These are phyloP conservation scores for Diaporthe eres DNA, from an alignment of 2,329 filamentous ascomycete genomes.

Conservation along the genomic window DNA sequence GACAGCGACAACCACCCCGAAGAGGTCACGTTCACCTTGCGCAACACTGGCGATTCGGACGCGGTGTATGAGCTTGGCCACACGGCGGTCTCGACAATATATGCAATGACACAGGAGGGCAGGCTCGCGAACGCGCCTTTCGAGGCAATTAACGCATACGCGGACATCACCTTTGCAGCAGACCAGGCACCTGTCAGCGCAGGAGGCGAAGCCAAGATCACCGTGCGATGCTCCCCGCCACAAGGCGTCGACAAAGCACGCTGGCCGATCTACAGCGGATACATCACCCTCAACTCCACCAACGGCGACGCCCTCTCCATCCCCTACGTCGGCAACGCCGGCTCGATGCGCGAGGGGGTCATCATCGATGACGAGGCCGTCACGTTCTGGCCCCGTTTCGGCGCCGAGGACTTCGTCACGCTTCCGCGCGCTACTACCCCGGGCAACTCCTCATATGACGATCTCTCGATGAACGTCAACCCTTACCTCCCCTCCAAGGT, in stretches of 20 bases:
- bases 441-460: background rate
- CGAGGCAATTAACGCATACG: background rate
- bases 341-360: background rate
- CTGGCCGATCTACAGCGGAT: slow-evolving; percentile 9
- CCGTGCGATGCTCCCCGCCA: background rate
- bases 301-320: background rate
- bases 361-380: background rate
- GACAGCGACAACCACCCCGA: slow-evolving; percentile 10
- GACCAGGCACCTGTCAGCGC: background rate
- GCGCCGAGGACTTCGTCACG: background rate
- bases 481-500: background rate
- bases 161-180: background rate
- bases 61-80: background rate
- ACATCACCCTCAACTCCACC: slow-evolving; percentile 3
- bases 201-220: background rate
- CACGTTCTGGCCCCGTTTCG: background rate
- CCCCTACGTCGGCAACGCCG: slow-evolving; percentile 9
- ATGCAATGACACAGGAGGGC: background rate
- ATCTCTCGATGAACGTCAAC: background rate
- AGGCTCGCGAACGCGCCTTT: background rate
- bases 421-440: background rate
- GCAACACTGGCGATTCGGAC: slow-evolving; percentile 4
- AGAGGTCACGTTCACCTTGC: background rate
- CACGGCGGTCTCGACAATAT: background rate
- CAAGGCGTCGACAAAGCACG: background rate